These are phyloP conservation scores for Bipolaris zeicola DNA, from an alignment of 2,329 filamentous ascomycete genomes.

Conservation along the genomic window DNA sequence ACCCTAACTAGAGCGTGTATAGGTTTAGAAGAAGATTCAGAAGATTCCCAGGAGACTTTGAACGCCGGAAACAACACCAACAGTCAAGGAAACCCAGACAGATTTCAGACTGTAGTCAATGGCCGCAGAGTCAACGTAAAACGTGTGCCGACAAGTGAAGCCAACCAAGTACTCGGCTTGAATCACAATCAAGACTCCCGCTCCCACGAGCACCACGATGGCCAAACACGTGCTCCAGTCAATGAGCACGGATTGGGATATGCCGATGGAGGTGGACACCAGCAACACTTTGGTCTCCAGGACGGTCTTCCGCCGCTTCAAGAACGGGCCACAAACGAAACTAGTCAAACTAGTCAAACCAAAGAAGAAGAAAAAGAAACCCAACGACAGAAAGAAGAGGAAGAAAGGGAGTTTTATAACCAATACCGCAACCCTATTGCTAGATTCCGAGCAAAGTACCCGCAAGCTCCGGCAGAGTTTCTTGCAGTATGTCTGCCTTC, in stretches of 20 bases:
- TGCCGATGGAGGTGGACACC: slow-evolving; percentile 14
- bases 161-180: slow-evolving; percentile 10
- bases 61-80: background rate
- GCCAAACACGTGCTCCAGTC: slow-evolving; percentile 26
- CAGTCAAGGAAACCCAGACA: slow-evolving; percentile 2
- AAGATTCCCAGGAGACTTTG: slow-evolving; percentile 19
- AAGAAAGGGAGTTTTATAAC: slow-evolving; percentile 54
- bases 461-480: slow-evolving; percentile 60
- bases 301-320: slow-evolving; percentile 51
- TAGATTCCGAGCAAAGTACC: slow-evolving; percentile 58
- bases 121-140: slow-evolving; percentile 25
- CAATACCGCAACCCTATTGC: slow-evolving; percentile 59
- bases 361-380: slow-evolving; percentile 48
- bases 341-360: slow-evolving; percentile 36
- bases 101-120: slow-evolving; percentile 17
- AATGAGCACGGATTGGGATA: slow-evolving; percentile 30
- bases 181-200: background rate
- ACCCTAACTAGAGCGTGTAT: slow-evolving; percentile 2
- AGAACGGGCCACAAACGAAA: slow-evolving; percentile 30
- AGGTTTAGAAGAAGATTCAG: slow-evolving; percentile 21
- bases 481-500: slow-evolving; percentile 49
- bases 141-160: slow-evolving; percentile 17
- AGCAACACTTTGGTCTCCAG: slow-evolving; percentile 50
- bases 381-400: slow-evolving; percentile 51
- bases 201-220: slow-evolving; percentile 12